Evolutionary conservation across 805 yeast genomes (phyloP), one percentile per base, ranked within the genome.

Genomic region (Schwanniomyces pseudopolymorphus): DNA sequence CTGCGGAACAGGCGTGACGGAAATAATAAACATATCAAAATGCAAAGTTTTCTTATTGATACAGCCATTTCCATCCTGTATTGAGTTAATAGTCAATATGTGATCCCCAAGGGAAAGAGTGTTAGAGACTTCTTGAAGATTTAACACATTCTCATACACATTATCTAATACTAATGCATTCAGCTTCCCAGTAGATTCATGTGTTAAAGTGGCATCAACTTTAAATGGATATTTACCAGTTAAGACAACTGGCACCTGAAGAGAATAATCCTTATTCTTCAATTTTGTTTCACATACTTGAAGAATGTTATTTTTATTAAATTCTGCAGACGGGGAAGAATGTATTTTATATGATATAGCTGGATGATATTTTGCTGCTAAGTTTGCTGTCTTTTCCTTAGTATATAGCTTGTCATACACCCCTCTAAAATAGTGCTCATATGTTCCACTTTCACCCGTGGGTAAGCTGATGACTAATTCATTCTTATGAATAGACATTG

Each of bases 1-100:
- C 50, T 80, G 77, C 7, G 97, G 96, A 8, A 84, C 83, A 54
- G 87, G 91, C 2, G 92, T 83, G 6, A 91, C 81, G 0, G 81
- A 76, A 40, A 91, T 74, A 13, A 73, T 66, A 21, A 79, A 74
- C 42, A 67, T 69, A 44, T 80, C 69, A 16, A 57, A 50, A 3
- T 49, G 46, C 2, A 63, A 60, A 46, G 79, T 68, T 4, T 70
- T 67, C 21, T 67, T 78, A 36, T 75, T 74, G 3, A 60, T 51
- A 64, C 98, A 92, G 0, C 91, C 94, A 55, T 81, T 80, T 1
- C 78, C 74, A 64, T 92, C 97, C 4, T 63, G 58, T 11, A 91
- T 72, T 47, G 77, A 77, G 21, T 71, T 71, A 22, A 92, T 70
- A 0, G 80, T 69, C 2, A 92, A 67, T 10, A 75, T 55, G 59